Base-by-base conservation (phyloP, 345 rosid species). In the Laguncularia racemosa region DNA sequence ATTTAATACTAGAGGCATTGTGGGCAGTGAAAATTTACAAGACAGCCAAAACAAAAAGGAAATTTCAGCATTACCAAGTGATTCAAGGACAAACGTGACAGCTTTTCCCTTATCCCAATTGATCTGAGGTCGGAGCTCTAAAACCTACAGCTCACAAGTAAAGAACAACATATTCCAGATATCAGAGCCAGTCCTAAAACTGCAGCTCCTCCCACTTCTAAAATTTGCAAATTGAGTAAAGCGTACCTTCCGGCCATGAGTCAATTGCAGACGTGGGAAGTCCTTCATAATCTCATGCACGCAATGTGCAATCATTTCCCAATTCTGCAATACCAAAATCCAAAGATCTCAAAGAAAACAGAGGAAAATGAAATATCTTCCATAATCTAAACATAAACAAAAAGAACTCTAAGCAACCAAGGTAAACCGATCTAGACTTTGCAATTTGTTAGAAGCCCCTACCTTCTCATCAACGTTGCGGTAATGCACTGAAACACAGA, bases 31-130 rank as follows among this genome's bases (percentile, higher is more conserved):
- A 16, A 46, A 46, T 16, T 47, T 10, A 33, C 40, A 33, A 6
- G 40, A 33, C 40, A 33, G 40, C 9, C 1, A n/a, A n/a, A n/a
- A n/a, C n/a, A n/a, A n/a, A n/a, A 33, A 33, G 40, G 0, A 12
- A 43, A 23, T 13, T 14, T 12, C 1, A 33, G 16, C 21, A 26
- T 18, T 60, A 69, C 77, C 73, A 3, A 75, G 73, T 23, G 71
- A 60, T 46, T 75, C 80, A 4, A 78, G 77, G 64, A 78, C 44
- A 62, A 69, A 78, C 60, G 60, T 68, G 33, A 75, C 73, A 9
- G 83, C 83, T 67, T 72, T 75, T 46, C 83, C 80, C 62, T 78
- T 78, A 43, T 75, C 68, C 83, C 83, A 78, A 49, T 78, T 68
- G 44, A 78, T 72, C 19, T 28, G 58, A 55, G 83, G 83, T 47